Evolutionary conservation across 2,329 filamentous ascomycete genomes (phyloP), one percentile per base, ranked within the genome.

Genomic region (Calonectria pseudoreteaudii): DNA sequence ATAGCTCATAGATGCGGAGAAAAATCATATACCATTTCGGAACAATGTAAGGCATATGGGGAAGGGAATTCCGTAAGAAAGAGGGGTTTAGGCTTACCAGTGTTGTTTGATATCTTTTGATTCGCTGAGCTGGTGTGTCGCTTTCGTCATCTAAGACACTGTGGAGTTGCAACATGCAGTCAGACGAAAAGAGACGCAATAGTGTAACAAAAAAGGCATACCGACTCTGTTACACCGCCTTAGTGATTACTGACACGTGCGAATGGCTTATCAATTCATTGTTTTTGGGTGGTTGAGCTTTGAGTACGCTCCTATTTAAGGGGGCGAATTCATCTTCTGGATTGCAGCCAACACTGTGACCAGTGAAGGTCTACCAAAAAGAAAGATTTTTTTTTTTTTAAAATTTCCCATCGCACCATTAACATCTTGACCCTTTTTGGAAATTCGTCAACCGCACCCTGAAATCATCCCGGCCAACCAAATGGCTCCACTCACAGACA

Each of bases 41-140:
- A 2, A n/a, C 10, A 6, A n/a, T n/a, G 6, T n/a, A n/a, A 1
- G 6, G n/a, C 18, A 47, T n/a, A 1, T n/a, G 1, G 41, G 20
- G 2, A n/a, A 47, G n/a, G 20, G n/a, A 47, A 10, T n/a, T 2
- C 41, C 7, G 20, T 18, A 47, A 47, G 8, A 1, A 3, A 11
- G n/a, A 18, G 8, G 20, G 20, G 41, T 18, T 47, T 8, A 47
- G 20, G 6, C 20, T n/a, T 18, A 41, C 7, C 7, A 3, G 41
- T 47, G 6, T n/a, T n/a, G 20, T 23, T 20, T 47, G 38, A 44
- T 8, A 20, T 20, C 38, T 20, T 44, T n/a, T n/a, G 4, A 47
- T 47, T 47, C 41, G 18, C 20, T 47, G 10, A 20, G 18, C 18
- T 47, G 20, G 4, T 6, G 8, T 8, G 16, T 47, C 41, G n/a